Conservation (phyloP, 225 moss, liverwort and hornwort species). For the Lunularia cruciata region DNA sequence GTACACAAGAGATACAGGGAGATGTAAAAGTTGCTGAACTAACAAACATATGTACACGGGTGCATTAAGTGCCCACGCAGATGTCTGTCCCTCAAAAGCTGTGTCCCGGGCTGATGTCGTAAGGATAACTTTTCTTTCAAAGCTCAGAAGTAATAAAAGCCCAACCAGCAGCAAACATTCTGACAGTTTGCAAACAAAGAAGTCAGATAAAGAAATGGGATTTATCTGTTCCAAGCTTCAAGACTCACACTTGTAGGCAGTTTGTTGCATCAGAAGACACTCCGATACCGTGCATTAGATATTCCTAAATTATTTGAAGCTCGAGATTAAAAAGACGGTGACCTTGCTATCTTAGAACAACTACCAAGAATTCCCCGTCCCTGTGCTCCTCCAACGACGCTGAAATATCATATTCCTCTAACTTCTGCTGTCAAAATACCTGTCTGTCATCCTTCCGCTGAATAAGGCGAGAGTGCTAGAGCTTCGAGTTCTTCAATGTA, state of each 20-base stretch:
- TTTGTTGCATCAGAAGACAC: neutral
- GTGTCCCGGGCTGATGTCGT: neutral
- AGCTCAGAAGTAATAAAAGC: neutral
- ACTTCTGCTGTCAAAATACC: too few relatives aligned
- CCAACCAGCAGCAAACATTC: neutral
- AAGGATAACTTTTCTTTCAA: neutral
- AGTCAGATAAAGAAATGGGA: neutral
- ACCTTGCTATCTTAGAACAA: too few relatives aligned
- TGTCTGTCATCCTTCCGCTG: too few relatives aligned
- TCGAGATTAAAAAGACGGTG: neutral
- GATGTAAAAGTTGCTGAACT: constrained; percentile 4
- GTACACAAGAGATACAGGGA: neutral
- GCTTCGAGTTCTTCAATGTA: too few relatives aligned
- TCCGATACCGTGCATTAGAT: neutral
- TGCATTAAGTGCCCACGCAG: constrained; percentile 6
- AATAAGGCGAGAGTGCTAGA: too few relatives aligned
- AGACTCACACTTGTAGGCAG: neutral
- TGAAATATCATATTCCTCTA: too few relatives aligned
- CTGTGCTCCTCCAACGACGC: too few relatives aligned
- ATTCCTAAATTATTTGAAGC: neutral
- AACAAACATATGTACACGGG: neutral
- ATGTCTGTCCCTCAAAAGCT: neutral
- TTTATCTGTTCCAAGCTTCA: neutral
- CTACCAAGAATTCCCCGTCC: too few relatives aligned
- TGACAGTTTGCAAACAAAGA: neutral